Percentiles rank a stretch among this genome's conserved stretches.
These are phyloP conservation scores for Vaccinium corymbosum DNA, from an alignment of 148 eudicot species.

Conservation along the genomic window DNA sequence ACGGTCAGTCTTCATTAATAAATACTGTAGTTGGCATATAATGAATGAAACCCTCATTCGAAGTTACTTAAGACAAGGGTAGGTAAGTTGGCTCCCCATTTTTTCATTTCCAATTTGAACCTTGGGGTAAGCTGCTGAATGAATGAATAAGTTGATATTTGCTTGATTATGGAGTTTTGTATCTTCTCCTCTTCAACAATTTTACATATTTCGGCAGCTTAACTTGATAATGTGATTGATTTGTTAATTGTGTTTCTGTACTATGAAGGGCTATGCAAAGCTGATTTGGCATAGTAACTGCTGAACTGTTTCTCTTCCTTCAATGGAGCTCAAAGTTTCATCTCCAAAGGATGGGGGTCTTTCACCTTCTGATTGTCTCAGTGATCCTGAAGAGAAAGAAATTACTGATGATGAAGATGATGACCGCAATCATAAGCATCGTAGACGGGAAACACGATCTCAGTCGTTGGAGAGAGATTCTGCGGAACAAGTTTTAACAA, in stretches of 20 bases:
- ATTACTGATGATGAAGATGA: constrained; percentile 93
- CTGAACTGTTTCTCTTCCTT: neutral
- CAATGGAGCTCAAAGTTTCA: constrained; percentile 64
- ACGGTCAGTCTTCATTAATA: neutral
- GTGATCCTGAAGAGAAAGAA: constrained; percentile 89
- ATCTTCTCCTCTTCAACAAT: constrained; percentile 1
- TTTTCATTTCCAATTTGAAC: neutral
- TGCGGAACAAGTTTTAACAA: constrained; percentile 45
- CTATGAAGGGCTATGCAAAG: neutral
- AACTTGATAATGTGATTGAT: neutral
- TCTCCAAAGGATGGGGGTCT: constrained; percentile 43
- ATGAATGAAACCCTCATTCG: neutral
- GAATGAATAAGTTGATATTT: neutral
- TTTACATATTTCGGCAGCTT: neutral
- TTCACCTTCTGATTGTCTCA: constrained; percentile 57
- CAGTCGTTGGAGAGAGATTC: constrained; percentile 69
- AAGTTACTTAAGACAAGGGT: neutral
- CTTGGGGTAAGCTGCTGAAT: neutral
- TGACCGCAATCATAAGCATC: constrained; percentile 98
- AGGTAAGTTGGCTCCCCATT: neutral
- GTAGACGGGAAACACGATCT: constrained; percentile 67
- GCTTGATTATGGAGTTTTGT: neutral
- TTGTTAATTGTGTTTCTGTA: neutral
- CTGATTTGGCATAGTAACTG: constrained; percentile 12
- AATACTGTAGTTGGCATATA: neutral